These are phyloP conservation scores for Entrophospora sp. DNA, from an alignment of 192 early-diverging fungal species.

Conservation along the genomic window DNA sequence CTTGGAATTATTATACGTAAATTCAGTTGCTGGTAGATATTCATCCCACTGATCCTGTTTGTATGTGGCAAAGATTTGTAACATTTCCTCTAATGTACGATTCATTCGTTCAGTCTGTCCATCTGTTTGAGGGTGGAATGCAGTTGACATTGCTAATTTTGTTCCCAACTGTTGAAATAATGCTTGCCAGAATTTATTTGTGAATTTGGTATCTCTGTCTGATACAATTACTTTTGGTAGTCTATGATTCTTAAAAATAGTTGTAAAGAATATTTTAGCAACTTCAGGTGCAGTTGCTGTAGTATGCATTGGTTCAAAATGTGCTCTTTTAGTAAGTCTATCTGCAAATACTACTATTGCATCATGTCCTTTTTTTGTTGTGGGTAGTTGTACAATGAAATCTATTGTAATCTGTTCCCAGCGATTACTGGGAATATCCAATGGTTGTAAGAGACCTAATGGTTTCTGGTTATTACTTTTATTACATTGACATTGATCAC, in stretches of 20 bases:
- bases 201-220: conserved; percentile 37
- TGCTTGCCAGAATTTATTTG: conserved; percentile 29
- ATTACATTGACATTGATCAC: conserved; percentile 21
- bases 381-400: conserved; percentile 24
- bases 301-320: conserved; percentile 12
- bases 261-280: conserved; percentile 12
- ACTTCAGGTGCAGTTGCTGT: conserved; percentile 7
- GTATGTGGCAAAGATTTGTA: conserved; percentile 23
- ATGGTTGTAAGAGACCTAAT: conserved; percentile 22
- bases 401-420: conserved; percentile 34
- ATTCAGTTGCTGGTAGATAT: conserved; percentile 31
- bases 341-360: conserved; percentile 37
- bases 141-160: conserved; percentile 25
- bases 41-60: conserved; percentile 36
- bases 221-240: conserved; percentile 36
- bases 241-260: conserved; percentile 24
- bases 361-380: conserved; percentile 19
- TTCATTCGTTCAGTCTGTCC: conserved; percentile 23
- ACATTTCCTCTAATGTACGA: conserved; percentile 19
- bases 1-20: conserved; percentile 44
- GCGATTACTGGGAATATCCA: conserved; percentile 19
- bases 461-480: conserved; percentile 22
- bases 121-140: conserved; percentile 27
- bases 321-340: conserved; percentile 26
- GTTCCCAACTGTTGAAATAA: conserved; percentile 26